Evolutionary conservation across 257 asterid genomes (phyloP), one percentile per base, ranked within the genome.

Genomic region (Forsythia suspensa): DNA sequence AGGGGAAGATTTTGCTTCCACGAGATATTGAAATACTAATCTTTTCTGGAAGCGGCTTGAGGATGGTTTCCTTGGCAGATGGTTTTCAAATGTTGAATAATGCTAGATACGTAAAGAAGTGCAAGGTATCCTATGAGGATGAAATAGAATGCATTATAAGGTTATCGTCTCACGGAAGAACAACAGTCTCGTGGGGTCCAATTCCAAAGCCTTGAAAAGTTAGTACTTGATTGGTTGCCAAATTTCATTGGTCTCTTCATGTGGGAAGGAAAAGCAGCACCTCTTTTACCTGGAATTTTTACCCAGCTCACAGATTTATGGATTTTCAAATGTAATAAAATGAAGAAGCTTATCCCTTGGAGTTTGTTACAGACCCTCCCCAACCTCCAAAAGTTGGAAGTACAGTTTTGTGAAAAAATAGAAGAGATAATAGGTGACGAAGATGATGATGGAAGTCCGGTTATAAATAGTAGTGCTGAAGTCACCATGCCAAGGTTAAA

Each of bases 371-470:
- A 29, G 42, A 68, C 55, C 59, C 75, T 75, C 63, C 57, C 1
- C 69, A 79, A 75, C 70, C 75, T 82, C 51, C 73, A 73, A 44
- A 75, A 51, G 21, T 41, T 82, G 34, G 6, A 29, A 5, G 71
- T 80, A 12, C 15, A 42, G 2, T 52, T 48, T 4, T 79, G 86
- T 36, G 74, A 34, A 2, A 52, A 42, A 68, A 37, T 83, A 74
- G 82, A 72, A 79, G 84, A 83, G 70, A 72, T 80, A 72, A 76
- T 80, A 57, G 39, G 74, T 16, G 79, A 57, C 24, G 84, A 29
- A 29, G 34, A 80, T 3, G 75, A 73, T 3, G 66, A 80, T 24
- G 70, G 6, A 74, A 34, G 37, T 13, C 8, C 15, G 9, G 11
- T 24, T 42, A 13, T 29, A 12, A 41, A 52, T 71, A 10, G 57